Evolutionary conservation across 352 stramenopile species (phyloP).

Genomic region (Bremia lactucae): DNA sequence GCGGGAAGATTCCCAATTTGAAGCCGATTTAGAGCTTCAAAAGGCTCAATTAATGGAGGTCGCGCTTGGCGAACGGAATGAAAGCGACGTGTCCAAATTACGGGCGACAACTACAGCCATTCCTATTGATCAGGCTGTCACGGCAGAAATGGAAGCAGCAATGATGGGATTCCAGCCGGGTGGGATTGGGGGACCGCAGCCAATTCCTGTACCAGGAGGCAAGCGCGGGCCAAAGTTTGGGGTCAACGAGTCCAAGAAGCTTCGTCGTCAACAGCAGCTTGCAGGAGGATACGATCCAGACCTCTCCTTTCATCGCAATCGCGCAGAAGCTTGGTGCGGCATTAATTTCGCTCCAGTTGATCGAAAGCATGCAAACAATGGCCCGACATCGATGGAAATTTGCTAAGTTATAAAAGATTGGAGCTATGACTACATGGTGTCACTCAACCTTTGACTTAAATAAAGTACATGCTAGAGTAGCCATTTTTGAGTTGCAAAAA

Average conservation of each 20-base stretch:
- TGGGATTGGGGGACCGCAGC: constrained; percentile 59
- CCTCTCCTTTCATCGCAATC: constrained; percentile 69
- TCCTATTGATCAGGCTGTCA: constrained; percentile 80
- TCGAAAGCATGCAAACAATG: constrained; percentile 13
- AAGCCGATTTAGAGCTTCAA: constrained; percentile 67
- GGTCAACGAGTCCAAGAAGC: constrained; percentile 70
- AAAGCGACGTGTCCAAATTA: constrained; percentile 62
- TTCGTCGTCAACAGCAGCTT: constrained; percentile 68
- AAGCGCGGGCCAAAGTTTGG: constrained; percentile 72
- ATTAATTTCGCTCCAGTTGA: constrained; percentile 61
- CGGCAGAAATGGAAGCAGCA: constrained; percentile 78
- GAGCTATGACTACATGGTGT: too few relatives aligned
- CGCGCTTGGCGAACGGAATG: constrained; percentile 69
- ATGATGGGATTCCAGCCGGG: constrained; percentile 85
- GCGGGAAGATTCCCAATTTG: constrained; percentile 69
- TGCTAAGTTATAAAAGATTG: constrained; percentile 14
- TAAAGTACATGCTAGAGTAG: too few relatives aligned
- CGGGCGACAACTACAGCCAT: constrained; percentile 69
- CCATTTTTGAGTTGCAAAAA: too few relatives aligned
- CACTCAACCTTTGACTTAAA: too few relatives aligned
- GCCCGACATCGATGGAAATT: constrained; percentile 39
- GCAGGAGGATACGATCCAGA: constrained; percentile 73
- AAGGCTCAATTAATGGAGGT: constrained; percentile 83
- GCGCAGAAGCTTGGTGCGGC: constrained; percentile 63
- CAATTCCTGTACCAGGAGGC: constrained; percentile 61